Conservation (phyloP, 2,329 filamentous ascomycete genomes). For the Coniochaeta hoffmannii region DNA sequence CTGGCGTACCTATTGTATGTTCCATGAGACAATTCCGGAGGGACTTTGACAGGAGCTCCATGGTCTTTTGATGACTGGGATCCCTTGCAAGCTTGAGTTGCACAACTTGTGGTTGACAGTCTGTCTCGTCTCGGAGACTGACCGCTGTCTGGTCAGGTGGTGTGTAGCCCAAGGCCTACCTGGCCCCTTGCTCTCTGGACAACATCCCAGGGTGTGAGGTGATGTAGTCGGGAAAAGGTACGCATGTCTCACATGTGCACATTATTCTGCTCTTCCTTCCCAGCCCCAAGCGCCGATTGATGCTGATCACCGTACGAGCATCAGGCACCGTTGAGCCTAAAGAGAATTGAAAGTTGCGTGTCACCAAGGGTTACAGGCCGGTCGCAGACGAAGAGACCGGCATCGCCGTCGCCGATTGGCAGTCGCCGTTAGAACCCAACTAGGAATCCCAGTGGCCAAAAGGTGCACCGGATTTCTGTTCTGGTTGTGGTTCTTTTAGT, state of each 20-base stretch:
- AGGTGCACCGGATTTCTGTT: background rate
- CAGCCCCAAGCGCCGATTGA: background rate
- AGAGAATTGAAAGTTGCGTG: background rate
- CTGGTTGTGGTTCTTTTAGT: background rate
- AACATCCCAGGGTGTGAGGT: background rate
- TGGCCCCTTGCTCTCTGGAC: background rate
- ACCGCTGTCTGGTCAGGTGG: background rate
- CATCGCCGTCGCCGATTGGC: background rate
- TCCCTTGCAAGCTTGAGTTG: background rate
- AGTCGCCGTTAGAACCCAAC: background rate
- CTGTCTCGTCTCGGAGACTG: background rate
- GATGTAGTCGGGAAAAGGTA: background rate
- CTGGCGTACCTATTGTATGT: background rate
- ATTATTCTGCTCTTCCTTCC: background rate
- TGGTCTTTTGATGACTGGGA: background rate
- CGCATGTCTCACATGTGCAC: background rate
- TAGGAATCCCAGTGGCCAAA: background rate
- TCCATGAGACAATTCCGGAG: background rate
- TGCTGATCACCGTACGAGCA: background rate
- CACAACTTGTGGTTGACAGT: background rate
- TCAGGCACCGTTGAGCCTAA: background rate
- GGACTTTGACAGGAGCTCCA: background rate
- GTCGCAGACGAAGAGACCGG: background rate
- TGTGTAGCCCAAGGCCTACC: background rate
- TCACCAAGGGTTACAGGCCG: background rate